A percentile compares a stretch with the other conserved stretches of the same genome.
phyloP scores from a whole-genome alignment of 169 alveolate species.

The Eimeria falciformis region DNA sequence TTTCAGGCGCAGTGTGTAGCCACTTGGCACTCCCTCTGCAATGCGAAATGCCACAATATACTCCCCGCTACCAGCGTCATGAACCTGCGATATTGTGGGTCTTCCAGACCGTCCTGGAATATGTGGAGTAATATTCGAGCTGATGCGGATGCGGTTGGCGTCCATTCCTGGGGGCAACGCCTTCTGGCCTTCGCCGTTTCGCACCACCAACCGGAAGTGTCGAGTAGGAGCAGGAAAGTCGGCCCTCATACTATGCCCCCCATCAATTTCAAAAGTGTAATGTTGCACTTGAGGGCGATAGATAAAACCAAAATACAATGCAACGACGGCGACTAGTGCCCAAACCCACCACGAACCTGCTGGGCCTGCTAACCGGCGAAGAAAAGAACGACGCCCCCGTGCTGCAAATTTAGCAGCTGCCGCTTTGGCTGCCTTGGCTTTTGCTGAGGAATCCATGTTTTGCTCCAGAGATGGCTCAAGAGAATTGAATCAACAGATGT shows the following conservation, averaged over 20 bases:
- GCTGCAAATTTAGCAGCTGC: slow-evolving; percentile 58
- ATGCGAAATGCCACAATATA: slow-evolving; percentile 41
- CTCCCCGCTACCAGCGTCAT: slow-evolving; percentile 52
- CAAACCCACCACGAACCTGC: slow-evolving; percentile 11
- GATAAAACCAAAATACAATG: slow-evolving; percentile 56
- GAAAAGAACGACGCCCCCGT: slow-evolving; percentile 36
- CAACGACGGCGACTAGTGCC: slow-evolving; percentile 1
- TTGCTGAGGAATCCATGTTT: no score
- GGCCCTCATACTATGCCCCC: slow-evolving; percentile 47
- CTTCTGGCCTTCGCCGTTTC: slow-evolving; percentile 14
- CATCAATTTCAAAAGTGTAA: slow-evolving; percentile 20
- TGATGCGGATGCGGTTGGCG: slow-evolving; percentile 1
- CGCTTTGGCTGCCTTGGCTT: slow-evolving; percentile 28
- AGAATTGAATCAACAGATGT: no score
- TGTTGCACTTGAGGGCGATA: slow-evolving; percentile 30
- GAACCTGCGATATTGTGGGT: neutral
- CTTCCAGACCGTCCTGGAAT: neutral
- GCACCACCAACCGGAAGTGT: slow-evolving; percentile 55
- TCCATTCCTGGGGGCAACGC: slow-evolving; percentile 27
- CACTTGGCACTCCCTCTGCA: slow-evolving; percentile 53
- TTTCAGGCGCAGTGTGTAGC: slow-evolving; percentile 59
- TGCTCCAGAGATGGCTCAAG: no score
- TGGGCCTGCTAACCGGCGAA: slow-evolving; percentile 25
- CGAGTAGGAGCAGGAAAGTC: slow-evolving; percentile 59
- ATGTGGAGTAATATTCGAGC: slow-evolving; percentile 5